Evolutionary conservation across 352 stramenopile genomes (phyloP).

Genomic region (Phytophthora cryptogea): DNA sequence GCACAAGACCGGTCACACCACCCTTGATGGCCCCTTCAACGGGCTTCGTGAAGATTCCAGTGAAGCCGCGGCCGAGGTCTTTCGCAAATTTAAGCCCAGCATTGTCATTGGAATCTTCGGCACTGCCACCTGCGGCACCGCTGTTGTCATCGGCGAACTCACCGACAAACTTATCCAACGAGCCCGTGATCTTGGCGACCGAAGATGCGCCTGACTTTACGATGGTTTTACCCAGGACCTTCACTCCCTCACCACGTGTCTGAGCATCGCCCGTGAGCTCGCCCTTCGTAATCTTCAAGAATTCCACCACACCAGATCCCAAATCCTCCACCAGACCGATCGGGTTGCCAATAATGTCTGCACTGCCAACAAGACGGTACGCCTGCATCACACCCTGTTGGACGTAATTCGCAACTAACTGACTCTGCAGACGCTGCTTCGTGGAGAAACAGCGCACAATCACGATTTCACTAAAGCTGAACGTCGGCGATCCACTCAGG

Average conservation of each 20-base stretch:
- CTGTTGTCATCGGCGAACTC: conserved; percentile 73
- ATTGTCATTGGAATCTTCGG: conserved; percentile 48
- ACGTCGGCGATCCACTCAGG: conserved; percentile 78
- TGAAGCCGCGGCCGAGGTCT: conserved; percentile 83
- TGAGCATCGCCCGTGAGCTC: conserved; percentile 82
- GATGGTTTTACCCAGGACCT: conserved; percentile 86
- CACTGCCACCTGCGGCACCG: conserved; percentile 7
- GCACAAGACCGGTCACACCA: conserved; percentile 75
- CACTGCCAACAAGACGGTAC: conserved; percentile 83
- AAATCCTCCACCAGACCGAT: conserved; percentile 89
- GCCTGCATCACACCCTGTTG: conserved; percentile 84
- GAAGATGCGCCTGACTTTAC: conserved; percentile 77
- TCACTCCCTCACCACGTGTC: conserved; percentile 84
- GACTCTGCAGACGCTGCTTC: conserved; percentile 74
- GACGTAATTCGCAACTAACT: conserved; percentile 84
- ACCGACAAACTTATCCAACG: conserved; percentile 85
- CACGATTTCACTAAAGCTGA: conserved; percentile 87
- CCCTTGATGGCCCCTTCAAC: conserved; percentile 82
- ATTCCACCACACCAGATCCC: conserved; percentile 84
- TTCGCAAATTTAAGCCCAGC: conserved; percentile 86
- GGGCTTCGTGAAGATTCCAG: conserved; percentile 88
- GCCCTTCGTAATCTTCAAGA: conserved; percentile 90
- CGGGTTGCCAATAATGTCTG: conserved; percentile 87
- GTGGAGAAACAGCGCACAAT: conserved; percentile 86
- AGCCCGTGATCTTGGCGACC: conserved; percentile 83